Evolutionary conservation across 371 early-diverging fungal species (phyloP).

Genomic region (Actinomucor elegans): DNA sequence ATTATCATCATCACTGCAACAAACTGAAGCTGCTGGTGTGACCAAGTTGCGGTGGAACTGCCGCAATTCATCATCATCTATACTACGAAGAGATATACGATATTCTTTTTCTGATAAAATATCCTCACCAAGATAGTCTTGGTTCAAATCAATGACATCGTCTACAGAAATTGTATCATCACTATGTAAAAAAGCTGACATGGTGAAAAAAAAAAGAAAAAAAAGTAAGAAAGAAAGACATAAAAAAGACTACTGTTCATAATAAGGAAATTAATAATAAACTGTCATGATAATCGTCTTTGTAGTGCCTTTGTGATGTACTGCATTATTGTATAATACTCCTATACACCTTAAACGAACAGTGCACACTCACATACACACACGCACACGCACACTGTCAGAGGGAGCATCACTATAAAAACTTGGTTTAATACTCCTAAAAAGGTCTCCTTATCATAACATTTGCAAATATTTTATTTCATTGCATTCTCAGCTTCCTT

Average conservation of each 20-base stretch:
- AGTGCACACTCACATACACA: too few species aligned
- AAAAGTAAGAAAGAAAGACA: not conserved
- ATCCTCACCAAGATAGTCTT: not conserved
- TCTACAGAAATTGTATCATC: slow-evolving; percentile 6
- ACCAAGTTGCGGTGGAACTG: slow-evolving; percentile 16
- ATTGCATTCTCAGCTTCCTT: slow-evolving; percentile 22
- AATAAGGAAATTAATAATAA: slow-evolving; percentile 4
- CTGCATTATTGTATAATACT: too few species aligned
- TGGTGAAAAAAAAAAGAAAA: not conserved
- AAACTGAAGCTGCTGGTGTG: slow-evolving; percentile 20
- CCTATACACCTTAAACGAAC: too few species aligned
- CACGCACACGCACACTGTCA: not conserved
- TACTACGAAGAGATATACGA: slow-evolving; percentile 16
- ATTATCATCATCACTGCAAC: slow-evolving; percentile 7
- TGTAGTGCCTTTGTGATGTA: too few species aligned
- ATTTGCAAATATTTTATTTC: not conserved
- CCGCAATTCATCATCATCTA: slow-evolving; percentile 23
- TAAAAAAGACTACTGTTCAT: not conserved
- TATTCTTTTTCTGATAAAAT: slow-evolving; percentile 5
- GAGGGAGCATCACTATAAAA: too few species aligned
- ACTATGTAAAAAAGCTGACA: slow-evolving; percentile 1
- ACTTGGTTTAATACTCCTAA: too few species aligned
- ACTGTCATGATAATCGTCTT: too few species aligned
- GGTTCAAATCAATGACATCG: slow-evolving; percentile 16
- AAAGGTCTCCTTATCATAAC: not conserved